phyloP scores from a whole-genome alignment of 306 rosid species.

The Begonia masoniana region DNA sequence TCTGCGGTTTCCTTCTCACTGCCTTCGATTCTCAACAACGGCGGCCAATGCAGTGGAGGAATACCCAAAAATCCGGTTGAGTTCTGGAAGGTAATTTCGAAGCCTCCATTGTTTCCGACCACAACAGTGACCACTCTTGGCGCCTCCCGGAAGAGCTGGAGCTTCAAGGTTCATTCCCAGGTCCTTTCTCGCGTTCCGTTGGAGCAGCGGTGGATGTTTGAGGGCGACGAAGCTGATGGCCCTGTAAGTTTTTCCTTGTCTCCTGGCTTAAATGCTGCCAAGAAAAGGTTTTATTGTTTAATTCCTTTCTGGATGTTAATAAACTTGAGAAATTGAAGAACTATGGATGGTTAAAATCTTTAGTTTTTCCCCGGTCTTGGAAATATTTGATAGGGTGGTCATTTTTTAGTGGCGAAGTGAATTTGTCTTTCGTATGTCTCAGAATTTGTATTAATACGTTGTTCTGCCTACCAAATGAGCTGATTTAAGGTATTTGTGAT shows the following conservation, averaged over 20 bases:
- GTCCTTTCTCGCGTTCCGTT: slow-evolving; percentile 27
- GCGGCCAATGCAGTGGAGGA: not conserved
- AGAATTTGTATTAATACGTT: no score
- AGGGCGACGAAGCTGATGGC: slow-evolving; percentile 68
- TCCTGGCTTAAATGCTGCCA: not conserved
- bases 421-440: no score
- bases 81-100: not conserved
- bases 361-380: no score
- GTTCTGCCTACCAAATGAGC: no score
- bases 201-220: slow-evolving; percentile 61
- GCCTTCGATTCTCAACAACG: slow-evolving; percentile 4
- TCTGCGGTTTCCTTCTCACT: slow-evolving; percentile 5
- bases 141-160: slow-evolving; percentile 3
- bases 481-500: no score
- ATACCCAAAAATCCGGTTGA: slow-evolving; percentile 6
- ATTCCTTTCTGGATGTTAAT: no score
- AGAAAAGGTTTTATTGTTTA: no score
- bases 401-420: no score
- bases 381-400: no score
- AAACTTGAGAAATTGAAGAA: no score
- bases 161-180: slow-evolving; percentile 31
- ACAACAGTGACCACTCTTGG: not conserved
- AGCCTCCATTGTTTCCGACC: slow-evolving; percentile 7
- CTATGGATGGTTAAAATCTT: no score
- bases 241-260: slow-evolving; percentile 32